A percentile compares a stretch with the other conserved stretches of the same genome.
Evolutionary conservation across 148 eudicot genomes (phyloP).

Genomic region (Limonium bicolor): DNA sequence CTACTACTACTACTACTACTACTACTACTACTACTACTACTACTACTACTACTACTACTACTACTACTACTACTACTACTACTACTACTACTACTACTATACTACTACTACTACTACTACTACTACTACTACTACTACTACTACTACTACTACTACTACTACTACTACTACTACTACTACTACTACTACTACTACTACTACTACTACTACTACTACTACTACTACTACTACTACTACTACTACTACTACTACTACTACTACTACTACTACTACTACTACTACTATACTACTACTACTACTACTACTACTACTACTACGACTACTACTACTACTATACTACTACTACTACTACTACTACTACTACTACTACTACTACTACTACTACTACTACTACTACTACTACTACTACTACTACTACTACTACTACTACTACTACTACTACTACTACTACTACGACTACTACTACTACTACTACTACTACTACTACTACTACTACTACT

Average conservation of each 20-base stretch:
- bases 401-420: conserved; percentile 5
- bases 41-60: conserved; percentile 2
- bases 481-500: conserved; percentile 1
- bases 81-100: too few species aligned
- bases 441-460: too few species aligned
- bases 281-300: too few species aligned
- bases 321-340: too few species aligned
- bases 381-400: conserved; percentile 7
- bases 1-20: too few species aligned
- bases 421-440: conserved; percentile 3
- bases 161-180: conserved; percentile 2
- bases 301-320: too few species aligned
- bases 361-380: conserved; percentile 5
- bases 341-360: too few species aligned
- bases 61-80: conserved; percentile 4
- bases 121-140: conserved; percentile 4
- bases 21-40: conserved; percentile 4
- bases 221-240: conserved; percentile 8
- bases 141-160: conserved; percentile 1
- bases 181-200: conserved; percentile 7
- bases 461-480: too few species aligned
- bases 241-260: conserved; percentile 3
- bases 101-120: too few species aligned
- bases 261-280: conserved; percentile 3
- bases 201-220: conserved; percentile 2